Conservation (phyloP, 805 yeast genomes). For the Myxozyma lipomycoides region DNA sequence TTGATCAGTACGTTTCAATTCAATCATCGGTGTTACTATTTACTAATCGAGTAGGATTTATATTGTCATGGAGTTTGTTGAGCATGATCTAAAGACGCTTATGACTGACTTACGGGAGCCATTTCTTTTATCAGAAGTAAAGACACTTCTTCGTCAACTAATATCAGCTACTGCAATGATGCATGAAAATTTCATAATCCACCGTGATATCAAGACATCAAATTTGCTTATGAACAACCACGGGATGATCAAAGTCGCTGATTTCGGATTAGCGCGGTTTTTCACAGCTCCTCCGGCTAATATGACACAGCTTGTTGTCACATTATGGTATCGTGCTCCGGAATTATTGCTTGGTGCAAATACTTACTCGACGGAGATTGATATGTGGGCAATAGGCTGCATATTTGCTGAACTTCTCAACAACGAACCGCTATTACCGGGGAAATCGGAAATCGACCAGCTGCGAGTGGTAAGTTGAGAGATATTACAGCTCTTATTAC, state of each 20-base stretch:
- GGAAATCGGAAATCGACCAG: constrained; percentile 47
- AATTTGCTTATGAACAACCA: constrained; percentile 30
- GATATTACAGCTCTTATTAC: not conserved
- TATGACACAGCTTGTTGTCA: constrained; percentile 42
- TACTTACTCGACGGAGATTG: constrained; percentile 39
- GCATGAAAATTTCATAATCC: constrained; percentile 32
- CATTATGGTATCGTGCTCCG: constrained; percentile 54
- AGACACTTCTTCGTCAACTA: constrained; percentile 33
- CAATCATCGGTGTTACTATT: not conserved
- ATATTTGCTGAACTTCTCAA: constrained; percentile 51
- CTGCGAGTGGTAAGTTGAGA: constrained; percentile 30
- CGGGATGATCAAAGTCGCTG: constrained; percentile 33
- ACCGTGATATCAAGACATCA: constrained; percentile 35
- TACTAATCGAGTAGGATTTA: constrained; percentile 25
- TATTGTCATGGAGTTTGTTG: constrained; percentile 36
- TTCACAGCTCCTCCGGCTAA: constrained; percentile 31
- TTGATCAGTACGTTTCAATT: constrained; percentile 20
- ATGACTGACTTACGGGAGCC: constrained; percentile 31
- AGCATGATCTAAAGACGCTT: constrained; percentile 33
- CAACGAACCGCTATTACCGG: constrained; percentile 45
- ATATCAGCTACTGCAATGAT: constrained; percentile 30
- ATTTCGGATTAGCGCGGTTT: constrained; percentile 54
- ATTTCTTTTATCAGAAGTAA: constrained; percentile 34
- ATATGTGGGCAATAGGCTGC: constrained; percentile 59
- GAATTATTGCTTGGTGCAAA: constrained; percentile 48